Conservation (phyloP, 345 rosid genomes). For the Eucalyptus curtisii region DNA sequence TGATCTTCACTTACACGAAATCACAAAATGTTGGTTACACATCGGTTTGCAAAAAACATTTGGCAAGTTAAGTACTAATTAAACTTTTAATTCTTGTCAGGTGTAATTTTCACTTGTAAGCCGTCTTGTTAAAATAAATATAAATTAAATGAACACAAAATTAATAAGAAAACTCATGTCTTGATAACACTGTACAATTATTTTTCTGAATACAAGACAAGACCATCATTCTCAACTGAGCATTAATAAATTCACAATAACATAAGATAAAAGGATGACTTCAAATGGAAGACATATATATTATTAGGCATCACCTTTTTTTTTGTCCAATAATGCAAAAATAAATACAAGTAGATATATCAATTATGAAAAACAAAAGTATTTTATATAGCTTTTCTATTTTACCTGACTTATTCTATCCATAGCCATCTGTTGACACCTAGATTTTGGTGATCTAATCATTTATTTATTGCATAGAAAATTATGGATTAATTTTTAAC, state of each 20-base stretch:
- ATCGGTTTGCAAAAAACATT: background rate
- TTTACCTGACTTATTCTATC: background rate
- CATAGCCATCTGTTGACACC: background rate
- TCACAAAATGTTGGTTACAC: background rate
- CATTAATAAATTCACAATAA: background rate
- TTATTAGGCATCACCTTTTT: background rate
- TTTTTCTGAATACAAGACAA: background rate
- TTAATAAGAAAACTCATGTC: background rate
- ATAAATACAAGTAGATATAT: background rate
- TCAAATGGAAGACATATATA: background rate
- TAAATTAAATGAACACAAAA: background rate
- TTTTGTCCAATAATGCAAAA: background rate
- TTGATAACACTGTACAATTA: background rate
- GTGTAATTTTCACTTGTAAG: background rate
- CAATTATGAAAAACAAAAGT: background rate
- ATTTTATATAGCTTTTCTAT: background rate
- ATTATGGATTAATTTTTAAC: too few relatives aligned
- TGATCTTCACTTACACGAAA: background rate
- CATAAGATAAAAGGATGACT: background rate
- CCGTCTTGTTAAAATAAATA: background rate
- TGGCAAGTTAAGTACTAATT: background rate
- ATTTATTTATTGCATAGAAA: too few relatives aligned
- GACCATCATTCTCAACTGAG: background rate
- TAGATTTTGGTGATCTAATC: rapidly evolving
- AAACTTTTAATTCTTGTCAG: background rate